phyloP scores from a whole-genome alignment of 768 basidiomycete species.

The Trichaptum fuscoviolaceum region DNA sequence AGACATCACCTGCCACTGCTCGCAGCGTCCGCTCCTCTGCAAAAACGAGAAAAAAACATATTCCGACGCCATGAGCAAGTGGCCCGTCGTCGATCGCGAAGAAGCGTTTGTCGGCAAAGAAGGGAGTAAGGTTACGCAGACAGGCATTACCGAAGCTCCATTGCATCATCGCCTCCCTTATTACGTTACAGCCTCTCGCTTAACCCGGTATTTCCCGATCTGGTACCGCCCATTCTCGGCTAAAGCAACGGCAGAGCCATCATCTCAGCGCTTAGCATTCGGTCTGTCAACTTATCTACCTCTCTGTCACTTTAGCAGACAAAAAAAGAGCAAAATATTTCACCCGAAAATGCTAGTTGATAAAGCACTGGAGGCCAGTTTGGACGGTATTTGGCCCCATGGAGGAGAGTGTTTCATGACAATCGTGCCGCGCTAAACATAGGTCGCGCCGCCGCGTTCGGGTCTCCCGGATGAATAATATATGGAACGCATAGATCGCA shows the following conservation, averaged over 20 bases:
- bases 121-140: neutral
- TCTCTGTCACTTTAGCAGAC: neutral
- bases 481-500: neutral
- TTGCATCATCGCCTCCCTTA: neutral
- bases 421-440: too few relatives aligned
- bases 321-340: neutral
- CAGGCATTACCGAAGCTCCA: neutral
- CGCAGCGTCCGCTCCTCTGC: neutral
- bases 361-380: too few relatives aligned
- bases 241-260: neutral
- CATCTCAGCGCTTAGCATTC: neutral
- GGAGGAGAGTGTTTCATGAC: too few relatives aligned
- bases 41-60: neutral
- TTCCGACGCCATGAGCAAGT: too few relatives aligned
- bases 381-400: too few relatives aligned
- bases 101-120: neutral
- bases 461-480: too few relatives aligned
- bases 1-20: neutral
- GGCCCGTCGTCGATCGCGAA: too few relatives aligned
- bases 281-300: neutral
- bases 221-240: neutral
- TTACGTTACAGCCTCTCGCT: neutral
- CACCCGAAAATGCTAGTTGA: too few relatives aligned
- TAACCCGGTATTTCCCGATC: neutral
- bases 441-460: neutral